Evolutionary conservation across 148 eudicot species (phyloP), one percentile per base, ranked within the genome.

Genomic region (Salicornia ramosissima): DNA sequence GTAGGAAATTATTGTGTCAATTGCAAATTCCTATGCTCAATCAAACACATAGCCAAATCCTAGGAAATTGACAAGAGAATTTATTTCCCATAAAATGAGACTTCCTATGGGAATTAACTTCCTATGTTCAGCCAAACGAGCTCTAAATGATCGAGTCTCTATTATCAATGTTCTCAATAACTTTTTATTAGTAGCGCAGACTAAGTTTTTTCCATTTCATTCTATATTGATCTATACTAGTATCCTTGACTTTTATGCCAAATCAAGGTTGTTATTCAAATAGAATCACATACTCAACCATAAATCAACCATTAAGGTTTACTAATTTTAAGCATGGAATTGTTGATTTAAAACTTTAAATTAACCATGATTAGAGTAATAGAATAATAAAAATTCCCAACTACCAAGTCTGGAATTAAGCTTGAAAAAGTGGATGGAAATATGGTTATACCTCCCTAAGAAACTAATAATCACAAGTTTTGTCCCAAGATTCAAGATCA

Each of bases 391-490:
- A 19, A 33, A 24, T 71, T 75, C 79, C 63, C 49, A 75, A 55
- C 79, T 26, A 75, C 74, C 68, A 22, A 4, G n/a, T 54, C 18
- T 58, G 64, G 36, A 49, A 49, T 49, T 19, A 18, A 21, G 58
- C 61, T 31, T 39, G 28, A 45, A 2, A 11, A 45, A 29, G 12
- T 33, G 40, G 55, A 64, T 57, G 66, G 43, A 42, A 45, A 33
- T 39, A 6, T 56, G 36, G 79, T 54, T 76, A 34, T 40, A 71
- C 79, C 71, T 71, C 51, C 69, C 75, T 46, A 57, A 70, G 70
- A 64, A 69, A 40, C 68, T 62, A 61, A 61, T 7, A 18, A 8
- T 25, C 56, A 67, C 77, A 74, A 74, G 72, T 74, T 49, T 67
- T 7, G 26, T 49, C 43, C 54, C 61, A 66, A 19, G 13, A 10